A percentile compares a stretch with the other conserved stretches of the same genome.
These are phyloP conservation scores for Zygotorulaspora florentina DNA, from an alignment of 805 yeast species.

Conservation along the genomic window DNA sequence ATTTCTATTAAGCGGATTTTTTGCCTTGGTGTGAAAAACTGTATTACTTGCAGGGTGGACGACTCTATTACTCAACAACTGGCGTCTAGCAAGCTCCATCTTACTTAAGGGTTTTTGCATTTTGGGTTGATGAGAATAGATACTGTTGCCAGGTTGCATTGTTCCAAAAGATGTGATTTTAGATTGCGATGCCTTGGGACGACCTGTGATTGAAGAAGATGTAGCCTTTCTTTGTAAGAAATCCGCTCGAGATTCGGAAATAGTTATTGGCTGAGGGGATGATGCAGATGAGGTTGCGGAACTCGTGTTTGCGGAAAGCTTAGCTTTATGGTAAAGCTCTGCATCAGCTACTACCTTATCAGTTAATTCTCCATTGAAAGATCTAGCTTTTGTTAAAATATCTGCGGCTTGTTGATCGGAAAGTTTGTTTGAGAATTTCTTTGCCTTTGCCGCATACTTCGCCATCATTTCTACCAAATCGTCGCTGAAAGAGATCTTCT, in stretches of 20 bases:
- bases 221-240: conserved; percentile 32
- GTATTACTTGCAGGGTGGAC: conserved; percentile 48
- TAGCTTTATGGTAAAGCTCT: conserved; percentile 36
- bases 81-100: conserved; percentile 39
- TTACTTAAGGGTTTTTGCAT: conserved; percentile 34
- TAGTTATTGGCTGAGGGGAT: conserved; percentile 5
- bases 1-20: conserved; percentile 16
- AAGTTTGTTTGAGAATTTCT: conserved; percentile 64
- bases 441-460: conserved; percentile 61
- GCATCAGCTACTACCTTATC: conserved; percentile 46
- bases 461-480: conserved; percentile 54
- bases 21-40: conserved; percentile 44
- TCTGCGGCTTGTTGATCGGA: conserved; percentile 61
- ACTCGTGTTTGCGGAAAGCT: conserved; percentile 19
- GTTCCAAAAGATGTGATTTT: conserved; percentile 39
- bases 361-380: conserved; percentile 51
- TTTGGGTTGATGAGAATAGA: conserved; percentile 21
- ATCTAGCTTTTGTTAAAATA: conserved; percentile 57
- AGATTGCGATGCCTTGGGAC: conserved; percentile 34
- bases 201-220: conserved; percentile 28
- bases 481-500: conserved; percentile 48
- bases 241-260: conserved; percentile 31
- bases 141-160: conserved; percentile 28
- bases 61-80: conserved; percentile 28
- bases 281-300: conserved; percentile 10